Evolutionary conservation across 2,329 filamentous ascomycete species (phyloP), one percentile per base, ranked within the genome.

Genomic region (Fusarium oxysporum): DNA sequence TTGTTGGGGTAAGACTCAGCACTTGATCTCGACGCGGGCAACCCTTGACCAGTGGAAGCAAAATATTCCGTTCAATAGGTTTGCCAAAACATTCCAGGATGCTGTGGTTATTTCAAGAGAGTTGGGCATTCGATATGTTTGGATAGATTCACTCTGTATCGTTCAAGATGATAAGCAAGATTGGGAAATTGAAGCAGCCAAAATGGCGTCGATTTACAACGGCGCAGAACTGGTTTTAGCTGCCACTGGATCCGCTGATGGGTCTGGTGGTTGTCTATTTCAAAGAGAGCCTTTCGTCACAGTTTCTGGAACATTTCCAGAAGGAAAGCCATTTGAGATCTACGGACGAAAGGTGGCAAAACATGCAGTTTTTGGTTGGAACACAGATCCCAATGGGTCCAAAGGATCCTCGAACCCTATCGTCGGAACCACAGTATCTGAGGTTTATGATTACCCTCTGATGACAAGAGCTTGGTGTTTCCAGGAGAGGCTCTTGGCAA

Each of bases 81-180:
- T 76, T 21, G 63, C 74, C 3, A 59, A 60, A 16, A 77, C 74
- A 1, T 77, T 77, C 5, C 68, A 74, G 38, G 74, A 77, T 30
- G 71, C 74, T 3, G 43, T 76, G 1, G 38, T 28, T 0, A 72
- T 77, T 8, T 68, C 74, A 0, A 71, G 76, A 30, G 57, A 67
- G 4, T 21, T 78, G 4, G 71, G 74, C 2, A 68, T 78, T 21
- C 66, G 35, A 0, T 79, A 79, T 41, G 16, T 78, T 7, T 79
- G 77, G 77, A 78, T 78, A 48, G 77, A 78, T 19, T 76, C 77
- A 0, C 67, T 78, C 2, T 79, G 77, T 8, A 79, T 79, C 12
- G 53, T 79, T 16, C 78, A 80, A 44, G 74, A 77, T 40, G 77
- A 78, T 19, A 60, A 6, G 0, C 23, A 71, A 9, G 78, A 80